A percentile compares a stretch with the other conserved stretches of the same genome.
These are phyloP conservation scores for Ambrosiella xylebori DNA, from an alignment of 2,329 filamentous ascomycete species.

Conservation along the genomic window DNA sequence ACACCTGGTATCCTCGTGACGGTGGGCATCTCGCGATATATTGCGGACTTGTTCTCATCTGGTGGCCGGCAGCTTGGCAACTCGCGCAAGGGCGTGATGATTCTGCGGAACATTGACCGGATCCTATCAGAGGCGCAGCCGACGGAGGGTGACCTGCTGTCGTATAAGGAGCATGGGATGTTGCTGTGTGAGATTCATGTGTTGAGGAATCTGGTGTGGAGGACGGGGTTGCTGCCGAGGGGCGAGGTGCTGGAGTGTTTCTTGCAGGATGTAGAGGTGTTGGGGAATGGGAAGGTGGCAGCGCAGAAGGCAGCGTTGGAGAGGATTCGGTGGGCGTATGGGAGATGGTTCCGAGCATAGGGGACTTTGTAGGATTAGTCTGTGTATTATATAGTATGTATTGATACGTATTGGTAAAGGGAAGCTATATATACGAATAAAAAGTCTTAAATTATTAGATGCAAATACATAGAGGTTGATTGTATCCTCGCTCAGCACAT, in stretches of 20 bases:
- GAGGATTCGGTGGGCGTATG: constrained; percentile 80
- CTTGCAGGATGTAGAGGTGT: constrained; percentile 68
- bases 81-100: constrained; percentile 54
- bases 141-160: constrained; percentile 55
- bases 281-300: constrained; percentile 66
- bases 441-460: background rate
- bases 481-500: background rate
- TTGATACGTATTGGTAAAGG: background rate
- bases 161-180: constrained; percentile 84
- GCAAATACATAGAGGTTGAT: background rate
- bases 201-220: constrained; percentile 48
- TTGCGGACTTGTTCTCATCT: constrained; percentile 50
- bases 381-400: background rate
- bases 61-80: constrained; percentile 48
- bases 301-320: constrained; percentile 65
- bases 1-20: constrained; percentile 86
- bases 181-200: constrained; percentile 80
- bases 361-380: background rate
- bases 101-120: constrained; percentile 76
- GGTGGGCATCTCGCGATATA: constrained; percentile 54
- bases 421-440: background rate
- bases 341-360: constrained; percentile 43
- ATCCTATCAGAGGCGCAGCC: constrained; percentile 53
- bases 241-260: constrained; percentile 67
- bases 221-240: constrained; percentile 42